Percentiles rank a stretch among this genome's conserved stretches.
These are phyloP conservation scores for Brasenia schreberi DNA, from an alignment of 164 flowering plant genomes.

Conservation along the genomic window DNA sequence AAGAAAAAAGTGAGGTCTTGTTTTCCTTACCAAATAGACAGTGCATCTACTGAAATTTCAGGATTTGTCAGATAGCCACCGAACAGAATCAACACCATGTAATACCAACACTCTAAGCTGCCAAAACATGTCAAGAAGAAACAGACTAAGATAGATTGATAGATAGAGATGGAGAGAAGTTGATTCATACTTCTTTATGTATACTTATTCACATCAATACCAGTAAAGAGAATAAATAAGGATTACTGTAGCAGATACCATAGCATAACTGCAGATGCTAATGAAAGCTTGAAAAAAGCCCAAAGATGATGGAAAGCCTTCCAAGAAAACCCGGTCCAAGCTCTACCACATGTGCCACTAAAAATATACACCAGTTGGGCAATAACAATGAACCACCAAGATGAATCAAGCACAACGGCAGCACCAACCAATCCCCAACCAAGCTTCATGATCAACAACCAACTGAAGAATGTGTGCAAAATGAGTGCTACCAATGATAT, in stretches of 20 bases:
- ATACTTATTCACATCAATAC: too few species aligned
- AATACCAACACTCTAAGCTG: constrained; percentile 15
- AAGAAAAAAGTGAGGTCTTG: too few species aligned
- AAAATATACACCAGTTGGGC: constrained; percentile 51
- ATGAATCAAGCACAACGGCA: constrained; percentile 47
- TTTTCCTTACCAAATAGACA: constrained; percentile 9
- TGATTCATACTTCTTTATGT: neutral
- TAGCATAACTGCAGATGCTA: constrained; percentile 77
- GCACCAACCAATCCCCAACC: constrained; percentile 72
- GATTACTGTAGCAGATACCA: constrained; percentile 21
- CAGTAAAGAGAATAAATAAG: neutral
- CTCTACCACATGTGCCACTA: constrained; percentile 42
- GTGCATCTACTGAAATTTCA: constrained; percentile 6
- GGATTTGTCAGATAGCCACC: constrained; percentile 9
- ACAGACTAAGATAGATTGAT: neutral
- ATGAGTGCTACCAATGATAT: constrained; percentile 5
- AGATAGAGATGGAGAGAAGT: neutral
- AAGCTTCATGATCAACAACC: constrained; percentile 20
- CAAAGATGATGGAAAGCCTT: constrained; percentile 50
- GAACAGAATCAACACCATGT: constrained; percentile 6
- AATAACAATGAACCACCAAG: constrained; percentile 59
- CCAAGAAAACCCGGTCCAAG: constrained; percentile 71
- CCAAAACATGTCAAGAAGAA: neutral
- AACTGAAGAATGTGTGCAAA: constrained; percentile 13
- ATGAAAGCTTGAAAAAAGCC: constrained; percentile 49